phyloP scores from a whole-genome alignment of 2,329 filamentous ascomycete genomes.

The Aureobasidium sp. region DNA sequence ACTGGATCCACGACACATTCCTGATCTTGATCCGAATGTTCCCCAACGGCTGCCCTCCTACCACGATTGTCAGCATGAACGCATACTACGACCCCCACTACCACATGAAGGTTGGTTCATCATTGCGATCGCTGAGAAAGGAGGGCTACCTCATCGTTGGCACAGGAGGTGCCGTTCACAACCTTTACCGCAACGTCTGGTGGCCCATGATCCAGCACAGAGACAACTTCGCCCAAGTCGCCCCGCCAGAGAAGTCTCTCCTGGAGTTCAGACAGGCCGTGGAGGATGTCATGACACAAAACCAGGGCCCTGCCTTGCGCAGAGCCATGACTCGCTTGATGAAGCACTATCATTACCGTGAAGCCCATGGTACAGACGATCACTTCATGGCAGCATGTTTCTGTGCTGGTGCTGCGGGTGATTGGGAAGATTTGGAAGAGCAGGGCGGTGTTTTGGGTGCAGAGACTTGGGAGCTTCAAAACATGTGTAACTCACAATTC shows the following conservation, averaged over 20 bases:
- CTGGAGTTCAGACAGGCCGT: slow-evolving; percentile 59
- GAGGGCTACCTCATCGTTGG: slow-evolving; percentile 51
- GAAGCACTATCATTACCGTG: slow-evolving; percentile 58
- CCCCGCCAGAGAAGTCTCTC: slow-evolving; percentile 51
- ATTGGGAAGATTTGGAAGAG: slow-evolving; percentile 20
- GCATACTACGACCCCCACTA: slow-evolving; percentile 48
- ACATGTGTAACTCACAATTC: slow-evolving; percentile 55
- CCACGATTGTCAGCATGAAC: slow-evolving; percentile 51
- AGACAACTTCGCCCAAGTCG: slow-evolving; percentile 55
- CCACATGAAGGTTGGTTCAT: slow-evolving; percentile 49
- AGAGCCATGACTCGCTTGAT: slow-evolving; percentile 53
- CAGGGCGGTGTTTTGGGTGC: slow-evolving; percentile 19
- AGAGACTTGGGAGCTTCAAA: slow-evolving; percentile 58
- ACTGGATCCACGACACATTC: slow-evolving; percentile 68
- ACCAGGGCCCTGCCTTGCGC: slow-evolving; percentile 46
- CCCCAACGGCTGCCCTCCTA: slow-evolving; percentile 54
- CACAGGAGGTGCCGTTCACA: slow-evolving; percentile 59
- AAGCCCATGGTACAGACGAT: slow-evolving; percentile 62
- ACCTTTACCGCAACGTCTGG: slow-evolving; percentile 61
- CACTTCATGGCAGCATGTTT: slow-evolving; percentile 61
- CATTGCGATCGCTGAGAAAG: slow-evolving; percentile 47
- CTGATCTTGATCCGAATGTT: slow-evolving; percentile 64
- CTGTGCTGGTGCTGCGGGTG: slow-evolving; percentile 49
- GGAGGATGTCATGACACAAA: slow-evolving; percentile 50
- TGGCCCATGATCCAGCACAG: slow-evolving; percentile 53